phyloP scores from a whole-genome alignment of 345 rosid genomes.

The Moricandia moricandioides region DNA sequence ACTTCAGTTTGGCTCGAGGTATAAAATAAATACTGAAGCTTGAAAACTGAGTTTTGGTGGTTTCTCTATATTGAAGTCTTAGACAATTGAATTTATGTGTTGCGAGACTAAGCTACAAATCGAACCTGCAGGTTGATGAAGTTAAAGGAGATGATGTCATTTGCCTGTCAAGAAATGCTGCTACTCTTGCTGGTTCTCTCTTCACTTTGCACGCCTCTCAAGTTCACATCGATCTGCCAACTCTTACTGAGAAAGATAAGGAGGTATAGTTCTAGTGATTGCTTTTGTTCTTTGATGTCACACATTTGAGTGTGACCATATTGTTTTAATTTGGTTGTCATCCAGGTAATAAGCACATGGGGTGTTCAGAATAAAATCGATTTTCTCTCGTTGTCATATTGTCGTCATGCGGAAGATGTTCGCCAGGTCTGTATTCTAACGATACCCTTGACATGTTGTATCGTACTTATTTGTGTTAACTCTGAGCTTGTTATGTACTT shows the following conservation, averaged over 20 bases:
- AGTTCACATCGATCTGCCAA: slow-evolving; percentile 79
- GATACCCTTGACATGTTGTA: background rate
- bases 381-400: slow-evolving; percentile 89
- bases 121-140: slow-evolving; percentile 63
- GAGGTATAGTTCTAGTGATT: slow-evolving; percentile 46
- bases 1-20: slow-evolving; percentile 99
- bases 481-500: background rate
- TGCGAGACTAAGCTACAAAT: background rate
- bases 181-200: slow-evolving; percentile 82
- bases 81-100: background rate
- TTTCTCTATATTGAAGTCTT: background rate
- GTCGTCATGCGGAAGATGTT: slow-evolving; percentile 95
- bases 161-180: slow-evolving; percentile 78
- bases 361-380: slow-evolving; percentile 92
- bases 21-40: slow-evolving; percentile 14
- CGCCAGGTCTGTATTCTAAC: slow-evolving; percentile 56
- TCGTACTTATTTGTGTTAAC: background rate
- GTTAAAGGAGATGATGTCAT: slow-evolving; percentile 81
- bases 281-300: background rate
- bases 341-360: slow-evolving; percentile 85
- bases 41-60: background rate
- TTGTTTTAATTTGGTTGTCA: slow-evolving; percentile 7
- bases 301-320: slow-evolving; percentile 5
- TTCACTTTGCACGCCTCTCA: slow-evolving; percentile 90
- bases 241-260: slow-evolving; percentile 85